Base-by-base conservation (phyloP, 805 yeast genomes). In the Dipodascus geniculatus region DNA sequence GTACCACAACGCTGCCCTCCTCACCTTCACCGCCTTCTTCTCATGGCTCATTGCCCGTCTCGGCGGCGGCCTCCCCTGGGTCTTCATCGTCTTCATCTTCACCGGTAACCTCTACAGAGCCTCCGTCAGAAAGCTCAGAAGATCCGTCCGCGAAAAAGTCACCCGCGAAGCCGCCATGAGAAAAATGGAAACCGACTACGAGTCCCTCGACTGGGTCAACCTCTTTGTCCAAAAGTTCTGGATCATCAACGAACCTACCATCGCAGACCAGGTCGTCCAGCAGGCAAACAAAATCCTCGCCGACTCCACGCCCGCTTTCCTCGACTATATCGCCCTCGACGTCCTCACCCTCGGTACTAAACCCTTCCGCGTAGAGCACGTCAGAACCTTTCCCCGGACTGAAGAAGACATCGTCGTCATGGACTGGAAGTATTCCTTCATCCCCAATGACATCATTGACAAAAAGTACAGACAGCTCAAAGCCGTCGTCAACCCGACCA, bases 191-290 rank as follows among this genome's bases (percentile, higher is more conserved):
- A 79, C 82, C 63, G 98, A 91, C 66, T 83, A 83, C 60, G 99
- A 93, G 71, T 77, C 96, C 3, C 79, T 93, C 85, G 97, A 93
- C 64, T 93, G 99, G 99, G 73, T 87, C 59, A 93, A 93, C 68
- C 79, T 81, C 22, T 85, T 95, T 63, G 67, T 95, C 69, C 90
- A 85, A 64, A 90, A 89, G 69, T 90, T 87, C 68, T 93, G 99
- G 99, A 73, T 80, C 53, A 86, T 76, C 59, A 77, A 89, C 64
- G 98, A 93, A 68, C 99, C 99, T 3, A 80, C 86, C 8, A 74
- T 91, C 42, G 79, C 96, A 14, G 89, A 85, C 66, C 85, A 87
- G 69, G 89, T 89, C 28, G 81, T 88, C 58, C 87, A 85, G 49
- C 89, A 83, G 61, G 96, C 78, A 4, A 95, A 93, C 67, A 90